Conservation (phyloP, 2,329 filamentous ascomycete genomes). For the Rhynchosporium graminicola region DNA sequence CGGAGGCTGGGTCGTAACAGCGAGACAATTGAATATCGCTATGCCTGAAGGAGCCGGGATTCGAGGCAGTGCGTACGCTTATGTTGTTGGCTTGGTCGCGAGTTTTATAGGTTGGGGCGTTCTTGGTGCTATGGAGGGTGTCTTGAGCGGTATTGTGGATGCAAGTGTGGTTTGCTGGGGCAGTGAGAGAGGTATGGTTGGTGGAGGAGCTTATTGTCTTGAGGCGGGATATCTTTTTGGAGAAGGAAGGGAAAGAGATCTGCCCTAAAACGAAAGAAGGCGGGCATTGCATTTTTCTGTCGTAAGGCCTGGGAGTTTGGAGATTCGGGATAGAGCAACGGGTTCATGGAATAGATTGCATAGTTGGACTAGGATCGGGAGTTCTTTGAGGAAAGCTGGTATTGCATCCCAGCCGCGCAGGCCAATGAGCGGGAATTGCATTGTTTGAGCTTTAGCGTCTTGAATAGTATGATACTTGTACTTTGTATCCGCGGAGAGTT, state of each 20-base stretch:
- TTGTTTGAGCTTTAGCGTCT: constrained; percentile 6
- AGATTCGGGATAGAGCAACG: not conserved
- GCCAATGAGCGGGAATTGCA: not conserved
- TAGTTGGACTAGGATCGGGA: constrained; percentile 1
- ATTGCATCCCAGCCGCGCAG: not conserved
- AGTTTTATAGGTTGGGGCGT: constrained; percentile 95
- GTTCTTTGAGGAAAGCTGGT: constrained; percentile 1
- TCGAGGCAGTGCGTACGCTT: constrained; percentile 87
- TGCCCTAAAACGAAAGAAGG: constrained; percentile 9
- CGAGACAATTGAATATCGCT: constrained; percentile 70
- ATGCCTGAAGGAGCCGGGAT: constrained; percentile 53
- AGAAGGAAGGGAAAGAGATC: constrained; percentile 48
- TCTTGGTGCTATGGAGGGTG: constrained; percentile 85
- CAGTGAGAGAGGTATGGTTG: constrained; percentile 74
- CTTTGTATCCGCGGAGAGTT: not conserved
- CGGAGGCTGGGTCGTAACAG: constrained; percentile 94
- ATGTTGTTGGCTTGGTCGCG: constrained; percentile 88
- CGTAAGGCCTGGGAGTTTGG: constrained; percentile 1
- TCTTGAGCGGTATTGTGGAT: constrained; percentile 83
- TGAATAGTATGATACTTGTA: constrained; percentile 11
- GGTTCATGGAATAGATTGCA: constrained; percentile 3
- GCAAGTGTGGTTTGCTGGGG: constrained; percentile 92
- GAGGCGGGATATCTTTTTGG: constrained; percentile 90
- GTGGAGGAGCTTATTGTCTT: constrained; percentile 78
- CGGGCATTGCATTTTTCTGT: not conserved